Percentiles rank a stretch among this genome's conserved stretches.
Evolutionary conservation across 179 eudicot species (phyloP).

Genomic region (Silene vulgaris): DNA sequence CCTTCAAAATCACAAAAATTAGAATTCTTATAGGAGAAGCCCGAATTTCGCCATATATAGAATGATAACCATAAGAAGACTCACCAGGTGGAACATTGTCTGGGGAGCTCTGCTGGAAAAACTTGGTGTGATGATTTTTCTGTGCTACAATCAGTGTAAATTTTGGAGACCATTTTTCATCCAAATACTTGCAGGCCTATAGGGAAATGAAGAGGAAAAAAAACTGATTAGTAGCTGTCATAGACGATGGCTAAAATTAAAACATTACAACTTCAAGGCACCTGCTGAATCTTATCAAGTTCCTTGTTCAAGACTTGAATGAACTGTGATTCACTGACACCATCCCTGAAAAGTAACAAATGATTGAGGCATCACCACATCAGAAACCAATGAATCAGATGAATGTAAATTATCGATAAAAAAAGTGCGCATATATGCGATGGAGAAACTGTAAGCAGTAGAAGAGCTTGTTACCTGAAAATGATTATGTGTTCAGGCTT

Average conservation of each 20-base stretch:
- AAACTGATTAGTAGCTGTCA: background rate
- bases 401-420: background rate
- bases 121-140: slow-evolving; percentile 78
- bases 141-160: slow-evolving; percentile 71
- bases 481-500: slow-evolving; percentile 74
- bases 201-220: background rate
- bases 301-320: slow-evolving; percentile 78
- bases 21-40: background rate
- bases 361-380: background rate
- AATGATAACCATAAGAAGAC: background rate
- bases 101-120: slow-evolving; percentile 56
- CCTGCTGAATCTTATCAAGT: slow-evolving; percentile 72
- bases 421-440: background rate
- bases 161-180: slow-evolving; percentile 63
- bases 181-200: slow-evolving; percentile 67
- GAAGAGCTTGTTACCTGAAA: slow-evolving; percentile 45
- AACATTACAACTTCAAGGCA: background rate
- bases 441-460: background rate
- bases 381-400: background rate
- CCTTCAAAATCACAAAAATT: slow-evolving; percentile 18
- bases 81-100: slow-evolving; percentile 45
- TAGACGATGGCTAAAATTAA: background rate
- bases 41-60: background rate
- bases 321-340: slow-evolving; percentile 85
- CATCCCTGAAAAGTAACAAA: slow-evolving; percentile 52